Conservation (phyloP, 768 basidiomycete species). For the Serendipita vermifera region DNA sequence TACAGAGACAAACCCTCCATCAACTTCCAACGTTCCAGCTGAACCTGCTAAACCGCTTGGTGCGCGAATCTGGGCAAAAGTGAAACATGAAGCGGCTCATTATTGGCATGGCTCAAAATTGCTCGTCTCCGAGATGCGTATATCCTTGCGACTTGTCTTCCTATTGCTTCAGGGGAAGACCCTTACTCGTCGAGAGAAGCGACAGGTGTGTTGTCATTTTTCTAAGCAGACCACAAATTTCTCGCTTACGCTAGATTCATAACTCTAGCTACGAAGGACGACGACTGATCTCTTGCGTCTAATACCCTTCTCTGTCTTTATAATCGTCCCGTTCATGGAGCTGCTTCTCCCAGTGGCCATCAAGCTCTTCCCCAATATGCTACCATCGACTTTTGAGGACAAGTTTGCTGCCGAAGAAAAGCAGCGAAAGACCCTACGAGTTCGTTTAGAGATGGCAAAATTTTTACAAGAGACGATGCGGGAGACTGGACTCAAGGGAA, state of each 20-base stretch:
- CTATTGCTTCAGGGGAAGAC: constrained; percentile 85
- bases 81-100: constrained; percentile 91
- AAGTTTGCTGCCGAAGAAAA: constrained; percentile 96
- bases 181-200: constrained; percentile 81
- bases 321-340: constrained; percentile 98
- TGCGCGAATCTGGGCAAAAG: constrained; percentile 70
- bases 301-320: constrained; percentile 88
- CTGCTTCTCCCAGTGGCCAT: constrained; percentile 87
- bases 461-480: constrained; percentile 96
- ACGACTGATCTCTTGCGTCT: constrained; percentile 87
- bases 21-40: neutral
- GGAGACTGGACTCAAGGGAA: constrained; percentile 85
- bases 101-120: constrained; percentile 97
- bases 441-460: constrained; percentile 96
- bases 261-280: constrained; percentile 70
- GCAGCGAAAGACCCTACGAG: constrained; percentile 85
- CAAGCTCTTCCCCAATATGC: constrained; percentile 97
- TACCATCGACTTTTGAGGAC: constrained; percentile 96
- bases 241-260: neutral
- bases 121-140: constrained; percentile 85
- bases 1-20: neutral
- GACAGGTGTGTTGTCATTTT: constrained; percentile 51
- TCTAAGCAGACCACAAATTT: constrained; percentile 3
- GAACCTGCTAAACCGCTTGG: constrained; percentile 19
- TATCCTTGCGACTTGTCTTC: constrained; percentile 76